Percentiles rank a stretch among this genome's conserved stretches.
Conservation (phyloP, 805 yeast species). For the Candida andamanensis region DNA sequence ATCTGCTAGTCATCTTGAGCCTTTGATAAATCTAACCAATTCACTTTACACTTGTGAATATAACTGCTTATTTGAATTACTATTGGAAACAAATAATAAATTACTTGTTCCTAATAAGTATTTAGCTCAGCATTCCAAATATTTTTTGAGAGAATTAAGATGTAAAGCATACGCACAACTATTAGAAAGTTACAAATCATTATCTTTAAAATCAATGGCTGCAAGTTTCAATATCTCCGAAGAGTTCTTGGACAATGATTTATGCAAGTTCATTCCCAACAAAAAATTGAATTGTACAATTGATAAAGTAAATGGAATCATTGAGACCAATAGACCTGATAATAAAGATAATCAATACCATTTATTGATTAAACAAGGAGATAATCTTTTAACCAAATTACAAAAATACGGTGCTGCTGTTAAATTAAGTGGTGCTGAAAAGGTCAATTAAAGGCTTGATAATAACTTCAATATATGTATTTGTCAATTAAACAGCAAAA, state of each 20-base stretch:
- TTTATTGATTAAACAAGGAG: constrained; percentile 84
- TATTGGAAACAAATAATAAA: constrained; percentile 72
- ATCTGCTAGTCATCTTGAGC: constrained; percentile 64
- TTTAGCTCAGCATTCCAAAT: constrained; percentile 73
- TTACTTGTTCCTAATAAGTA: constrained; percentile 61
- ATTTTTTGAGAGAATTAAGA: constrained; percentile 86
- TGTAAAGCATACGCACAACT: constrained; percentile 92
- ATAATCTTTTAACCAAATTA: constrained; percentile 82
- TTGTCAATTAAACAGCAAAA: too few species aligned
- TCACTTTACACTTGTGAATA: constrained; percentile 88
- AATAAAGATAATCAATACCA: constrained; percentile 94
- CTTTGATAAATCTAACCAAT: constrained; percentile 77
- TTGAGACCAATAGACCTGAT: constrained; percentile 94
- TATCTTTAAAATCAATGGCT: constrained; percentile 90
- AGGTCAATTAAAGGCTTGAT: constrained; percentile 28
- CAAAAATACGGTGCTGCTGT: constrained; percentile 98
- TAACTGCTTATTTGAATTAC: constrained; percentile 65
- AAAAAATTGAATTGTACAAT: constrained; percentile 93
- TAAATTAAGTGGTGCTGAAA: constrained; percentile 87
- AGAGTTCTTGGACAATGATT: constrained; percentile 80
- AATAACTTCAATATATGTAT: too few species aligned
- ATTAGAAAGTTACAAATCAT: constrained; percentile 87
- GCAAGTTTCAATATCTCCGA: constrained; percentile 84
- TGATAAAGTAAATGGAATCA: constrained; percentile 91
- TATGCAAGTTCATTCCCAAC: constrained; percentile 87